phyloP scores from a whole-genome alignment of 176 grass and related monocot genomes.

The Luzula sylvatica region DNA sequence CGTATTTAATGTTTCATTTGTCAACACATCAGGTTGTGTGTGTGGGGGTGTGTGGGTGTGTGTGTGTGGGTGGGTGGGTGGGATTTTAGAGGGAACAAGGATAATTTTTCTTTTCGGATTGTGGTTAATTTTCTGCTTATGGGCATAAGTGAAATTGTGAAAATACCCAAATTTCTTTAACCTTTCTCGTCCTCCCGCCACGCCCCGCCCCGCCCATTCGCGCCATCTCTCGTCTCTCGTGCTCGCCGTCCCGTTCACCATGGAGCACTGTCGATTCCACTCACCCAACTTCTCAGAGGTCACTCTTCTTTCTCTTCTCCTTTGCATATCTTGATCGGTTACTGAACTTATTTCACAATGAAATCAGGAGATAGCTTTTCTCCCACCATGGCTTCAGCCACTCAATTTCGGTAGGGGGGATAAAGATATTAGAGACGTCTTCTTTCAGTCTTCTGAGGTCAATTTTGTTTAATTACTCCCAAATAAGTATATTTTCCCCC shows the following conservation, averaged over 20 bases:
- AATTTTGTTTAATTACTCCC: neutral
- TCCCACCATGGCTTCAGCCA: conserved; percentile 84
- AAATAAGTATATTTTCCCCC: neutral
- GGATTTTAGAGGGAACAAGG: too few relatives aligned
- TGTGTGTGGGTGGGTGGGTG: too few relatives aligned
- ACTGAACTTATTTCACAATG: neutral
- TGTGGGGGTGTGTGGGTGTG: too few relatives aligned
- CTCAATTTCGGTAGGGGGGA: neutral
- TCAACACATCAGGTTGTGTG: too few relatives aligned
- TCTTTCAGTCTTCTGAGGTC: conserved; percentile 35
- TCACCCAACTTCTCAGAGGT: conserved; percentile 89
- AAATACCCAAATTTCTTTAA: neutral
- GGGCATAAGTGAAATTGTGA: too few relatives aligned
- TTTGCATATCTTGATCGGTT: neutral
- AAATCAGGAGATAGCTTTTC: conserved; percentile 52
- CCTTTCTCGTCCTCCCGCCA: neutral
- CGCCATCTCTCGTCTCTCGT: conserved; percentile 1
- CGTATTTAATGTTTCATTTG: too few relatives aligned
- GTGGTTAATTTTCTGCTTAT: neutral
- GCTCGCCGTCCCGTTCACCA: neutral
- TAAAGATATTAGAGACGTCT: conserved; percentile 17
- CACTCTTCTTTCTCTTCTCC: neutral
- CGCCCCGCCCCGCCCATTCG: neutral
- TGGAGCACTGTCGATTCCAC: conserved; percentile 53
- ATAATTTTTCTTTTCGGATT: neutral